Conservation (phyloP, 2,329 filamentous ascomycete species). For the Neofusicoccum cordaticola region DNA sequence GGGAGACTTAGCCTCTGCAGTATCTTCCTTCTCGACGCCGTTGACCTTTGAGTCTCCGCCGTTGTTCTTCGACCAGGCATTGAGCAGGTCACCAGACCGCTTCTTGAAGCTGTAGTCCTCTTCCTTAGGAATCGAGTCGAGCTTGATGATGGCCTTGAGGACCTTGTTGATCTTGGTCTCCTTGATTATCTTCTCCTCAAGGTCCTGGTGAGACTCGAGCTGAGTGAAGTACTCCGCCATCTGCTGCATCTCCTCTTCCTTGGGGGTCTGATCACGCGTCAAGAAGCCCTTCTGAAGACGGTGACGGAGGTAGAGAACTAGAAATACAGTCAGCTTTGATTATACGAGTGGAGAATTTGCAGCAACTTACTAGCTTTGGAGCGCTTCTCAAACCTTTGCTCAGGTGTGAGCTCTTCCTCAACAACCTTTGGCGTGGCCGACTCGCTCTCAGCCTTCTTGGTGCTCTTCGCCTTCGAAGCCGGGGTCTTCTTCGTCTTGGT, state of each 20-base stretch:
- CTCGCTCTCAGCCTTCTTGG: conserved; percentile 53
- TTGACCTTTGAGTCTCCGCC: conserved; percentile 42
- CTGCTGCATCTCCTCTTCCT: conserved; percentile 75
- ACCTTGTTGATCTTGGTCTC: conserved; percentile 98
- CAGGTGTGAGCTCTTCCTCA: conserved; percentile 53
- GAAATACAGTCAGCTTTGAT: conserved; percentile 11
- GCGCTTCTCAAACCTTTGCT: conserved; percentile 56
- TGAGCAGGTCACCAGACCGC: conserved; percentile 74
- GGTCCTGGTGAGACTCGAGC: conserved; percentile 74
- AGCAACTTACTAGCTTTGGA: conserved; percentile 53
- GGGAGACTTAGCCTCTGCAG: conserved; percentile 21
- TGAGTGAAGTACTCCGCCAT: conserved; percentile 78
- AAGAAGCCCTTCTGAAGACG: conserved; percentile 93
- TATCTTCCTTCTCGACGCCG: conserved; percentile 32
- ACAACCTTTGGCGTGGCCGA: conserved; percentile 55
- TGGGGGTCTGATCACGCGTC: conserved; percentile 77
- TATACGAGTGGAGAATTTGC: background rate
- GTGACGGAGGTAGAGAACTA: conserved; percentile 89
- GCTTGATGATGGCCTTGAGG: conserved; percentile 87
- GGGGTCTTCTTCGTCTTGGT: conserved; percentile 39
- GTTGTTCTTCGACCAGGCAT: conserved; percentile 83
- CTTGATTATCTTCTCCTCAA: conserved; percentile 86
- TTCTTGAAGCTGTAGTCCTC: conserved; percentile 87
- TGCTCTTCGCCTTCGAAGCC: conserved; percentile 43
- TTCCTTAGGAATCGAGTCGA: conserved; percentile 80